Evolutionary conservation across 2,329 filamentous ascomycete genomes (phyloP).

Genomic region (Tolypocladium pustulatum): DNA sequence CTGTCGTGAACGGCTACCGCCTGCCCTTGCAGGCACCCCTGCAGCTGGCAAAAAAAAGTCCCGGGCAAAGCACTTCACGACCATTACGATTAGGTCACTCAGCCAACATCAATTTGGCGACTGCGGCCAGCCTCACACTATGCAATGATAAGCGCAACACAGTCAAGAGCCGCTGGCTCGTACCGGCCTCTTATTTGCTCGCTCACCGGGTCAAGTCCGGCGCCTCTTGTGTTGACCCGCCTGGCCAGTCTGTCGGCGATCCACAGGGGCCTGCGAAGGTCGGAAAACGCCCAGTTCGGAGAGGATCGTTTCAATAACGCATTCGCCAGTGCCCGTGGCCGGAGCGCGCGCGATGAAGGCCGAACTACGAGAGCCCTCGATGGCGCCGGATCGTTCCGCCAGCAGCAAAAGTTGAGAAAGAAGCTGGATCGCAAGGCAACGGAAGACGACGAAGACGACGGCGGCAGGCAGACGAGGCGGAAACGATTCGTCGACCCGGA

Average conservation of each 20-base stretch:
- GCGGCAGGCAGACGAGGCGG: constrained; percentile 31
- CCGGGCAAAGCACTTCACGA: neutral
- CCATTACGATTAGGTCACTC: neutral
- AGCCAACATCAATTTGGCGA: neutral
- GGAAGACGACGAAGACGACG: constrained; percentile 19
- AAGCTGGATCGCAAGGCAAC: constrained; percentile 34
- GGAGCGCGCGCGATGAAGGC: neutral
- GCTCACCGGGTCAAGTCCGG: neutral
- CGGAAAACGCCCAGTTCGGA: constrained; percentile 24
- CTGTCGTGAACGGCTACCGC: neutral
- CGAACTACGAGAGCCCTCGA: constrained; percentile 17
- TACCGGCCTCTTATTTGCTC: constrained; percentile 7
- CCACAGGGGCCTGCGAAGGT: constrained; percentile 49
- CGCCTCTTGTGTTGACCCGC: constrained; percentile 11
- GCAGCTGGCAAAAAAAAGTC: neutral
- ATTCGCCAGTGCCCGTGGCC: neutral
- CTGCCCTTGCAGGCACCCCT: neutral
- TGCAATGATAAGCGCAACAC: constrained; percentile 17
- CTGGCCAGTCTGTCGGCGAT: constrained; percentile 51
- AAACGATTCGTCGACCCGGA: constrained; percentile 42
- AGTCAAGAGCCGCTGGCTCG: constrained; percentile 12
- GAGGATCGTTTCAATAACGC: constrained; percentile 1
- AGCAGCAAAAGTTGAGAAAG: constrained; percentile 37
- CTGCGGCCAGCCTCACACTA: constrained; percentile 3
- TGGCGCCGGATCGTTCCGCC: constrained; percentile 17